Base-by-base conservation (phyloP, 2,329 filamentous ascomycete species). In the Colletotrichum sp. region DNA sequence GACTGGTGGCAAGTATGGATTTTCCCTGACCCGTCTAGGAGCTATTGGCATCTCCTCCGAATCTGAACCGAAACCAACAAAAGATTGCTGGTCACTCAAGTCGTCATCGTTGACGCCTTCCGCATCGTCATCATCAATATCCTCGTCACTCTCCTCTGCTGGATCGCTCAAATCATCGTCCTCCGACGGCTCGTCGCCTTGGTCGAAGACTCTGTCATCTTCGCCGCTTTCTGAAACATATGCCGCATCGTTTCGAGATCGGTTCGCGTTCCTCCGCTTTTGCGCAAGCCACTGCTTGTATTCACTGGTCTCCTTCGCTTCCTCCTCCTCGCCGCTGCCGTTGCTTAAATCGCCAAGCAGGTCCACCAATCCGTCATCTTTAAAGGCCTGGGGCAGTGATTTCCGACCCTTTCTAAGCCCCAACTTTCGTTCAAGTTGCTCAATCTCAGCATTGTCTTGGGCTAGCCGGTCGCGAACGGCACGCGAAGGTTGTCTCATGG, bases 391-490 rank as follows among this genome's bases (percentile, higher is more conserved):
- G 0, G 93, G 93, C 7, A 95, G 84, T 36, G 91, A 93, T 81
- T 95, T 98, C 76, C 93, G 94, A 28, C 92, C 91, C 81, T 93
- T 95, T 78, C 90, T 93, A 39, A 98, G 90, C 0, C 97, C 96
- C 5, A 99, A 87, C 81, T 95, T 98, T 83, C 93, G 96, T 86
- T 99, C 97, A 36, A 98, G 87, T 4, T 93, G 93, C 25, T 94
- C 93, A 79, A 99, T 98, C 79, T 98, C 95, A 3, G 93, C 94
- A 81, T 98, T 96, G 74, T 99, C 96, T 77, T 95, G 89, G 1
- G 91, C 93, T 6, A 98, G 86, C 79, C 91, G 92, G 5, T 93
- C 90, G 81, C 89, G 91, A n/a, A 92, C 82, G 25, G 78, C 78
- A 64, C 71, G 74, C 15, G 74, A 67, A 16, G 39, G 22, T 12